Percentiles rank a stretch among this genome's conserved stretches.
These are phyloP conservation scores for Colletotrichum musae DNA, from an alignment of 2,329 filamentous ascomycete species.

Conservation along the genomic window DNA sequence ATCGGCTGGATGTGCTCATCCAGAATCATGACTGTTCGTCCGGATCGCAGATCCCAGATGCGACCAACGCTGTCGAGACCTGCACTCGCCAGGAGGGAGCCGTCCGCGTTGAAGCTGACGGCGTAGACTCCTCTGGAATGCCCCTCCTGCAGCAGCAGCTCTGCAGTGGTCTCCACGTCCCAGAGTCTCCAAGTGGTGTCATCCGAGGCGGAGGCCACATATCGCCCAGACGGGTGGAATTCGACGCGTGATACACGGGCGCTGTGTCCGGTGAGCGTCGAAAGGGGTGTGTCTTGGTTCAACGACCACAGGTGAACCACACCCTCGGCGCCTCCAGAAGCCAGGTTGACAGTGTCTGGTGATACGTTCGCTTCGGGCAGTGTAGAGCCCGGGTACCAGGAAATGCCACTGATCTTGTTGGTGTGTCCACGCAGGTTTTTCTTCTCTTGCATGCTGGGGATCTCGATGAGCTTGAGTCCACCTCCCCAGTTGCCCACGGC, in stretches of 20 bases:
- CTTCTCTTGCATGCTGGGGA: slow-evolving; percentile 86
- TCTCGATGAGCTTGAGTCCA: slow-evolving; percentile 86
- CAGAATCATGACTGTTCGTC: slow-evolving; percentile 94
- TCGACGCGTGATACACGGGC: slow-evolving; percentile 92
- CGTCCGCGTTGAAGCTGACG: slow-evolving; percentile 90
- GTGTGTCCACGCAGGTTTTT: slow-evolving; percentile 85
- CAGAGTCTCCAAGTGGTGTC: slow-evolving; percentile 98
- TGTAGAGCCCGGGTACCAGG: slow-evolving; percentile 90
- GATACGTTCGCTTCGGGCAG: slow-evolving; percentile 80
- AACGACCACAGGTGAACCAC: slow-evolving; percentile 93
- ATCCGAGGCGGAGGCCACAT: slow-evolving; percentile 92
- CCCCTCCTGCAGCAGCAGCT: slow-evolving; percentile 91
- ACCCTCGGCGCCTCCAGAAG: slow-evolving; percentile 90
- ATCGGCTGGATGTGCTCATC: slow-evolving; percentile 90
- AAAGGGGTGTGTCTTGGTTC: slow-evolving; percentile 85
- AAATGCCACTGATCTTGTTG: slow-evolving; percentile 89
- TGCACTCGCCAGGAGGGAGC: slow-evolving; percentile 90
- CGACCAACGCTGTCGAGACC: slow-evolving; percentile 94
- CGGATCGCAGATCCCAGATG: slow-evolving; percentile 94
- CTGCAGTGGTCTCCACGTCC: slow-evolving; percentile 89
- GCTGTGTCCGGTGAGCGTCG: slow-evolving; percentile 86
- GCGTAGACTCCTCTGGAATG: slow-evolving; percentile 95
- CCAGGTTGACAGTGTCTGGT: slow-evolving; percentile 83
- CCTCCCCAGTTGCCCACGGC: slow-evolving; percentile 96
- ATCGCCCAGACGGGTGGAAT: slow-evolving; percentile 92